A percentile compares a stretch with the other conserved stretches of the same genome.
Conservation (phyloP, 495 filamentous ascomycete genomes). For the Bombardia bombarda region DNA sequence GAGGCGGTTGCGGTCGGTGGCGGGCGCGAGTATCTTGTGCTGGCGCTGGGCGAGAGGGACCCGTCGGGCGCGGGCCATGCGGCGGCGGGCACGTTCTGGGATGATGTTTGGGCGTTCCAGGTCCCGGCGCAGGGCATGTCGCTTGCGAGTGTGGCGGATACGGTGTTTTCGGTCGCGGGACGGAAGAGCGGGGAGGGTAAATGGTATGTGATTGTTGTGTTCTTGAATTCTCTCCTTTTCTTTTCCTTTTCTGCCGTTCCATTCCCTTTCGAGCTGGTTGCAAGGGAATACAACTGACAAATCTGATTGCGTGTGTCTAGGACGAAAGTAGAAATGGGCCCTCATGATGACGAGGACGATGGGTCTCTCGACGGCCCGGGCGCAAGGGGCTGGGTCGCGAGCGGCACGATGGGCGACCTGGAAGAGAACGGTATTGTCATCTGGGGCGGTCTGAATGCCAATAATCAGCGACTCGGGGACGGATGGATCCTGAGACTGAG, state of each 20-base stretch:
- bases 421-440: conserved; percentile 44
- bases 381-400: conserved; percentile 40
- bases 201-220: conserved; percentile 26
- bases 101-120: conserved; percentile 70
- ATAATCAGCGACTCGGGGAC: conserved; percentile 38
- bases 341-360: conserved; percentile 38
- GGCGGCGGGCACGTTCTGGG: conserved; percentile 59
- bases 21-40: conserved; percentile 52
- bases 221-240: background rate
- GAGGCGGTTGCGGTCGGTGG: conserved; percentile 40
- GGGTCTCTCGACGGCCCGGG: conserved; percentile 31
- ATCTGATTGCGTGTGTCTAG: background rate
- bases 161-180: conserved; percentile 44
- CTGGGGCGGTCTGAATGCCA: conserved; percentile 42
- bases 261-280: background rate
- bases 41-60: conserved; percentile 60
- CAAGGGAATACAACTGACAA: background rate
- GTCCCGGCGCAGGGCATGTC: conserved; percentile 43
- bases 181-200: conserved; percentile 41
- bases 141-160: conserved; percentile 44
- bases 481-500: conserved; percentile 47
- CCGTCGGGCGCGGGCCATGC: conserved; percentile 54
- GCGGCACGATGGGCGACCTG: conserved; percentile 37
- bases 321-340: conserved; percentile 28
- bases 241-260: background rate